Evolutionary conservation across 2,329 filamentous ascomycete genomes (phyloP).

Genomic region (Exophiala spinifera): DNA sequence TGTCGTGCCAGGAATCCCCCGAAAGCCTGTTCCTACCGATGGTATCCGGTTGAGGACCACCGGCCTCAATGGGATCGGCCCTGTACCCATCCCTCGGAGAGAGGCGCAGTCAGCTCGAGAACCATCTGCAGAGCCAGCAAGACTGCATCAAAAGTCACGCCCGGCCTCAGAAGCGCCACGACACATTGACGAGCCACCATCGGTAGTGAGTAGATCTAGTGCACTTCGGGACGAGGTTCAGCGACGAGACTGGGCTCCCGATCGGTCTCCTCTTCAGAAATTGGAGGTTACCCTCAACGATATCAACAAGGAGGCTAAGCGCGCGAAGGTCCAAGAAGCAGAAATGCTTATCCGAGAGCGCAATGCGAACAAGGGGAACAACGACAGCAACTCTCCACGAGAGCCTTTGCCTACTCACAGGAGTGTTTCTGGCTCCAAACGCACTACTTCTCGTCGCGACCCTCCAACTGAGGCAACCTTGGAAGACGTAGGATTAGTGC

Average conservation of each 20-base stretch:
- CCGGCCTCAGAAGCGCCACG: slow-evolving; percentile 13
- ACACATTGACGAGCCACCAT: slow-evolving; percentile 14
- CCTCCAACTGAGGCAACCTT: slow-evolving; percentile 6
- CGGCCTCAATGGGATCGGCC: slow-evolving; percentile 8
- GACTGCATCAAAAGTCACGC: slow-evolving; percentile 9
- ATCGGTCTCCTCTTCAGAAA: slow-evolving; percentile 88
- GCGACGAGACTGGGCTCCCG: slow-evolving; percentile 61
- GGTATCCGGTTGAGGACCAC: slow-evolving; percentile 17
- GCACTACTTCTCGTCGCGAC: slow-evolving; percentile 8
- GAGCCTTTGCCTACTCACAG: background rate
- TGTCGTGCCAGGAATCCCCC: background rate
- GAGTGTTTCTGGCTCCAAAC: background rate
- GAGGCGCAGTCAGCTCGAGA: slow-evolving; percentile 11
- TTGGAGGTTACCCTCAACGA: slow-evolving; percentile 86
- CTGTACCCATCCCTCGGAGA: slow-evolving; percentile 3
- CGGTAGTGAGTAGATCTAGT: slow-evolving; percentile 22
- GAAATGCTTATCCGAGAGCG: slow-evolving; percentile 68
- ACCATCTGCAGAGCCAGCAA: background rate
- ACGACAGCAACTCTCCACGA: slow-evolving; percentile 3
- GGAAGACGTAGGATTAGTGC: slow-evolving; percentile 34
- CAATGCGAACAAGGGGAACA: slow-evolving; percentile 28
- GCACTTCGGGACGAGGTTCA: slow-evolving; percentile 28
- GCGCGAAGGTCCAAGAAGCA: slow-evolving; percentile 77
- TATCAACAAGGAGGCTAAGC: slow-evolving; percentile 94
- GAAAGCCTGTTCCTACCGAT: slow-evolving; percentile 15